These are phyloP conservation scores for Aspergillus pseudoglaucus DNA, from an alignment of 2,329 filamentous ascomycete species.

Conservation along the genomic window DNA sequence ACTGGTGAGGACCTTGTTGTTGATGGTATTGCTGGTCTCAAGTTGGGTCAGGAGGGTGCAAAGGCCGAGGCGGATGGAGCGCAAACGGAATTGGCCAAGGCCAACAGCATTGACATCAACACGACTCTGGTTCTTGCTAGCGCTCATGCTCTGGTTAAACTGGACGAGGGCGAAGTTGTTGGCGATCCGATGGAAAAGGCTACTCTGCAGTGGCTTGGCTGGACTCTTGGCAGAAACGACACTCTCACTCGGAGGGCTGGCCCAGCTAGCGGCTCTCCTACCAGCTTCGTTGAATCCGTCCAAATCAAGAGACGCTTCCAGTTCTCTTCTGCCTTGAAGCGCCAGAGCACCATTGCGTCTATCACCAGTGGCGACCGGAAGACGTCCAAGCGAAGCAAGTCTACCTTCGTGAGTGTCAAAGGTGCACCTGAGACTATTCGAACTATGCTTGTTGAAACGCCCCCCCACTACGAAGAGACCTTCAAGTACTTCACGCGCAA, in stretches of 20 bases:
- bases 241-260: slow-evolving; percentile 61
- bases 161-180: slow-evolving; percentile 95
- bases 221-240: slow-evolving; percentile 87
- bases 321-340: slow-evolving; percentile 92
- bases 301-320: slow-evolving; percentile 97
- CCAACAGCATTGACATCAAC: slow-evolving; percentile 65
- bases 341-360: slow-evolving; percentile 88
- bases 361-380: slow-evolving; percentile 65
- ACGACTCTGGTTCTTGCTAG: slow-evolving; percentile 91
- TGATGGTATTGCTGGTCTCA: slow-evolving; percentile 88
- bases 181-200: slow-evolving; percentile 99
- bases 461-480: slow-evolving; percentile 89
- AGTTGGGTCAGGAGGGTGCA: slow-evolving; percentile 61
- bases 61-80: slow-evolving; percentile 71
- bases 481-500: slow-evolving; percentile 97
- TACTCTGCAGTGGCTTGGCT: slow-evolving; percentile 80
- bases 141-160: slow-evolving; percentile 88
- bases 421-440: slow-evolving; percentile 95
- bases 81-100: slow-evolving; percentile 68
- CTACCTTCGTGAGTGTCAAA: slow-evolving; percentile 92
- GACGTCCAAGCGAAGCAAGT: slow-evolving; percentile 68
- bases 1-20: slow-evolving; percentile 96
- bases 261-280: slow-evolving; percentile 32
- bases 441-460: slow-evolving; percentile 79
- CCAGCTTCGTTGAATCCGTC: slow-evolving; percentile 59